Percentiles rank a stretch among this genome's conserved stretches.
These are phyloP conservation scores for Cordyceps farinosa DNA, from an alignment of 2,329 filamentous ascomycete genomes.

Conservation along the genomic window DNA sequence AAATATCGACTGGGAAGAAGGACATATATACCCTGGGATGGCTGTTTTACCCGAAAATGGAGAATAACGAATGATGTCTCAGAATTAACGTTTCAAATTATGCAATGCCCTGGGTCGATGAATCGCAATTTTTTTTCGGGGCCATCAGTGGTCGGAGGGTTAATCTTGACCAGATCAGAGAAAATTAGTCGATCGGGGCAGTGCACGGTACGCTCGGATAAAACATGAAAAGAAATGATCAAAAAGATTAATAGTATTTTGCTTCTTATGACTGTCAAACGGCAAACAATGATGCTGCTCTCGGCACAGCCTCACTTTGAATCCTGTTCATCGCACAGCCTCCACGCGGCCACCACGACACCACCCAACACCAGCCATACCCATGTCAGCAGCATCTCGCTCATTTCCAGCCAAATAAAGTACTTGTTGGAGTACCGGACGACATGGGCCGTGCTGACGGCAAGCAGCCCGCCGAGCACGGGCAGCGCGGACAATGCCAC, in stretches of 20 bases:
- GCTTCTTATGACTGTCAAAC: neutral
- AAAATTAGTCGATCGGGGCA: neutral
- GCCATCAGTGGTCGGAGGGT: neutral
- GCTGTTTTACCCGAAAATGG: neutral
- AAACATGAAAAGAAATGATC: neutral
- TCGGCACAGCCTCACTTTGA: constrained; percentile 1
- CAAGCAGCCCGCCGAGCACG: constrained; percentile 15
- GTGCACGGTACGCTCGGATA: neutral
- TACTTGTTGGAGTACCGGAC: constrained; percentile 35
- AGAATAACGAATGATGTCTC: neutral
- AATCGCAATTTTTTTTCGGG: neutral
- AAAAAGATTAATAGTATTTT: neutral
- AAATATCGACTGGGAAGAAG: too few species aligned
- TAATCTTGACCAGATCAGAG: neutral
- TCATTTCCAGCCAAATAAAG: constrained; percentile 37
- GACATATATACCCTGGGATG: neutral
- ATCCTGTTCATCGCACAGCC: constrained; percentile 1
- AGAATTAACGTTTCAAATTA: neutral
- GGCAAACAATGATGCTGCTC: neutral
- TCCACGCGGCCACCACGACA: constrained; percentile 20
- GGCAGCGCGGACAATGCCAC: constrained; percentile 21
- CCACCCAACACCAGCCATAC: constrained; percentile 27
- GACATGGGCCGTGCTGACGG: constrained; percentile 25
- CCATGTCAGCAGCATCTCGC: constrained; percentile 30
- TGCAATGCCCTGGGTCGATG: neutral